These are phyloP conservation scores for Myotisia sp. DNA, from an alignment of 2,329 filamentous ascomycete genomes.

Conservation along the genomic window DNA sequence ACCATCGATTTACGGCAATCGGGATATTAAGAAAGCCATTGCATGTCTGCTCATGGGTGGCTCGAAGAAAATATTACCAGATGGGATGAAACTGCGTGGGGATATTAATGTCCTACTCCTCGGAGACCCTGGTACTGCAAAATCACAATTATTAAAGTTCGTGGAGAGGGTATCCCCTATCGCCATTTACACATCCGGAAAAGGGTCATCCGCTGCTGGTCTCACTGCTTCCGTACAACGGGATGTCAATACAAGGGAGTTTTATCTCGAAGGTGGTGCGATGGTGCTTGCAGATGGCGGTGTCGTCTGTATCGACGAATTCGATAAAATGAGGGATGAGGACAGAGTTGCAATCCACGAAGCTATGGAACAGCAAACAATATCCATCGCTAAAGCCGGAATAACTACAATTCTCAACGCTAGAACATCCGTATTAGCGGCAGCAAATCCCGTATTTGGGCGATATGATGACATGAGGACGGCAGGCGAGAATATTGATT, in stretches of 20 bases:
- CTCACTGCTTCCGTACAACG: slow-evolving; percentile 92
- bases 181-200: slow-evolving; percentile 96
- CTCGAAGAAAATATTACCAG: slow-evolving; percentile 92
- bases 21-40: slow-evolving; percentile 94
- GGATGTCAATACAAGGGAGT: slow-evolving; percentile 81
- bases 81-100: slow-evolving; percentile 93
- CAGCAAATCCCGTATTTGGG: slow-evolving; percentile 93
- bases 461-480: slow-evolving; percentile 97
- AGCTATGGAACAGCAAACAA: slow-evolving; percentile 99
- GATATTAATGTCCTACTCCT: slow-evolving; percentile 96
- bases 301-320: slow-evolving; percentile 97
- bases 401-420: slow-evolving; percentile 98
- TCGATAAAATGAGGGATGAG: slow-evolving; percentile 99
- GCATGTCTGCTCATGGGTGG: slow-evolving; percentile 85
- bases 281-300: slow-evolving; percentile 97
- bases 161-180: slow-evolving; percentile 94
- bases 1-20: slow-evolving; percentile 91
- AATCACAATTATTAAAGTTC: slow-evolving; percentile 93
- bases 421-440: slow-evolving; percentile 83
- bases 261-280: slow-evolving; percentile 93
- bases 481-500: slow-evolving; percentile 96
- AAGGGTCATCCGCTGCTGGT: slow-evolving; percentile 94
- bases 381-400: slow-evolving; percentile 95
- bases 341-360: slow-evolving; percentile 97
- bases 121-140: slow-evolving; percentile 94